A percentile compares a stretch with the other conserved stretches of the same genome.
Conservation (phyloP, 345 rosid genomes). For the Aquilaria yunnanensis region DNA sequence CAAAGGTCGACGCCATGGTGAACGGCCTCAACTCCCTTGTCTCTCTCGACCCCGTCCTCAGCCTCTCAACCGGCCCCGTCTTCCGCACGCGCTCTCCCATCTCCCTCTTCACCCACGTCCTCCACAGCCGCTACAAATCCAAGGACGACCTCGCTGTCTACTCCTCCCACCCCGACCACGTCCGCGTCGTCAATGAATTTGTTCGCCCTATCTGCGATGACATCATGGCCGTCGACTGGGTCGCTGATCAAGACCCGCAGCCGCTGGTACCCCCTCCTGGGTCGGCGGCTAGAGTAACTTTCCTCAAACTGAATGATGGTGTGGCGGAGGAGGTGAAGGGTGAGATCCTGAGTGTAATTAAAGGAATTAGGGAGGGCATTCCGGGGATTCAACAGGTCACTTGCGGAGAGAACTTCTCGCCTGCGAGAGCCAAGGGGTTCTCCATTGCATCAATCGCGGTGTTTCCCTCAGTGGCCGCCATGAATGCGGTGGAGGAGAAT, state of each 20-base stretch:
- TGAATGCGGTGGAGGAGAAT: slow-evolving; percentile 34
- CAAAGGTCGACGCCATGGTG: slow-evolving; percentile 47
- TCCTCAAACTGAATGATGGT: slow-evolving; percentile 59
- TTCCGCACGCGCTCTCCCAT: slow-evolving; percentile 35
- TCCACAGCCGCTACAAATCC: slow-evolving; percentile 77
- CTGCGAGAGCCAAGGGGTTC: slow-evolving; percentile 65
- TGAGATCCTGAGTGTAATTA: slow-evolving; percentile 44
- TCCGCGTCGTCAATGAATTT: slow-evolving; percentile 45
- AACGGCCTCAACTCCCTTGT: slow-evolving; percentile 45
- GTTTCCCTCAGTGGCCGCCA: slow-evolving; percentile 34
- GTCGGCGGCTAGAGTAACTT: slow-evolving; percentile 33
- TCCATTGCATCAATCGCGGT: slow-evolving; percentile 59
- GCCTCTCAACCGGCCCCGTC: slow-evolving; percentile 58
- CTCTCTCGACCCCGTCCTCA: slow-evolving; percentile 53
- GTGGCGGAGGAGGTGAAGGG: slow-evolving; percentile 33
- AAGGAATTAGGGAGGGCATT: slow-evolving; percentile 36
- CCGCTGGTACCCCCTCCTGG: slow-evolving; percentile 30
- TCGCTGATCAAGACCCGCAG: slow-evolving; percentile 31
- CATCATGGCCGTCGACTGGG: slow-evolving; percentile 82
- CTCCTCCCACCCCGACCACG: slow-evolving; percentile 57
- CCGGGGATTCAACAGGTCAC: slow-evolving; percentile 42
- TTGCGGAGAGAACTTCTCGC: slow-evolving; percentile 75
- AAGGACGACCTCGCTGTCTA: slow-evolving; percentile 49
- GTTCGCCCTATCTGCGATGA: slow-evolving; percentile 73
- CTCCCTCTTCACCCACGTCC: slow-evolving; percentile 70